Evolutionary conservation across 352 stramenopile genomes (phyloP).

Genomic region (Globisporangium apiculatum): DNA sequence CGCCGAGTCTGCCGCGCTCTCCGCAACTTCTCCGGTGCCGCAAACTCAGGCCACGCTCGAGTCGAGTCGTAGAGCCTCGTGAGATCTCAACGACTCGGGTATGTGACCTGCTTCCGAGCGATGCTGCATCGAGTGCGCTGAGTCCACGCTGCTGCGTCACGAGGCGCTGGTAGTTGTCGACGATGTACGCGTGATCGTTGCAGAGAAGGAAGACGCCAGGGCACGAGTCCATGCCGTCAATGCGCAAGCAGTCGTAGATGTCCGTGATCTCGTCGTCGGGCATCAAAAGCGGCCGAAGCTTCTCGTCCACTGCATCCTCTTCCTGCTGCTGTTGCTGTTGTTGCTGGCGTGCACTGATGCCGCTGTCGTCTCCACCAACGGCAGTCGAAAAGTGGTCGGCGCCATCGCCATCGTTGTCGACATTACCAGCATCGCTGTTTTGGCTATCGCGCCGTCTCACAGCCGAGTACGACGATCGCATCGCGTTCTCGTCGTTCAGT

Average conservation of each 20-base stretch:
- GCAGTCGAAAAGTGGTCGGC: slow-evolving; percentile 2
- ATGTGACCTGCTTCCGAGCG: background rate
- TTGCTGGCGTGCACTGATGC: no score
- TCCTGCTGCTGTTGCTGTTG: slow-evolving; percentile 13
- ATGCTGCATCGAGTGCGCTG: background rate
- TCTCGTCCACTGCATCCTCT: slow-evolving; percentile 47
- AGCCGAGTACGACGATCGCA: slow-evolving; percentile 1
- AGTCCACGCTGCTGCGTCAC: slow-evolving; percentile 1
- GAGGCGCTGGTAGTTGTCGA: slow-evolving; percentile 65
- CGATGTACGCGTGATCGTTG: slow-evolving; percentile 61
- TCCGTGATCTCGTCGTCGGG: slow-evolving; percentile 59
- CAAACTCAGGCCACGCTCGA: slow-evolving; percentile 48
- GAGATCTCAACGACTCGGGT: slow-evolving; percentile 44
- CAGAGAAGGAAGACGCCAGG: slow-evolving; percentile 63
- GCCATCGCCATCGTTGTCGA: slow-evolving; percentile 8
- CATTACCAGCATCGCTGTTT: slow-evolving; percentile 20
- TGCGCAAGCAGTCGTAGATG: slow-evolving; percentile 61
- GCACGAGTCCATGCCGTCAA: slow-evolving; percentile 76
- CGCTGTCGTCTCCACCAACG: no score
- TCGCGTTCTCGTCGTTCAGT: background rate
- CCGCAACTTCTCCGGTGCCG: slow-evolving; percentile 16
- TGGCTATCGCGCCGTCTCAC: background rate
- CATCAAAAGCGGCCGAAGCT: slow-evolving; percentile 55
- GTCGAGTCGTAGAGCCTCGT: slow-evolving; percentile 30
- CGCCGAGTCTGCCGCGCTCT: background rate